A percentile compares a stretch with the other conserved stretches of the same genome.
These are phyloP conservation scores for Trichosporon sp. DNA, from an alignment of 1,284 basidiomycete species.

Conservation along the genomic window DNA sequence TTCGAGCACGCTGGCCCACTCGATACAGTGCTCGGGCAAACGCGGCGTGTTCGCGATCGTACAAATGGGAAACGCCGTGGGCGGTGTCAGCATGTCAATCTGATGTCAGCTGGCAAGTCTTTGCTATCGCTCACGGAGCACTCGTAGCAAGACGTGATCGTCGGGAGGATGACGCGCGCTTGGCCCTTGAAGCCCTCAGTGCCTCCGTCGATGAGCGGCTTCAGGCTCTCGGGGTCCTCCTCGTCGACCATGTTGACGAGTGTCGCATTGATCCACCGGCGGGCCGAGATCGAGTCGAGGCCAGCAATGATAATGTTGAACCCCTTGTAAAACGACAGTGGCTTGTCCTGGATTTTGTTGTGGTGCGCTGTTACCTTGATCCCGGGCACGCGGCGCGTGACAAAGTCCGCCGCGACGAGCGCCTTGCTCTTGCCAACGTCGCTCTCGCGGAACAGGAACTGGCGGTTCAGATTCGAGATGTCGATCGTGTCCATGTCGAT, in stretches of 20 bases:
- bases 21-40: conserved; percentile 97
- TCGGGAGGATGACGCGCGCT: conserved; percentile 94
- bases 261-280: conserved; percentile 98
- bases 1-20: conserved; percentile 99
- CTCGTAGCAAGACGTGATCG: conserved; percentile 95
- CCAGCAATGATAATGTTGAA: conserved; percentile 98
- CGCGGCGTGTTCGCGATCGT: conserved; percentile 99
- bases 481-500: conserved; percentile 99
- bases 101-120: conserved; percentile 26
- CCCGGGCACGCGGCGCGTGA: conserved; percentile 92
- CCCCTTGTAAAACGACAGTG: conserved; percentile 91
- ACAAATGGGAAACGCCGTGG: conserved; percentile 95
- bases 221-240: conserved; percentile 87
- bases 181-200: conserved; percentile 99
- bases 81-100: conserved; percentile 97
- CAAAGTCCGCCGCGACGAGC: conserved; percentile 87
- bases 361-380: conserved; percentile 94
- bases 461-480: conserved; percentile 96
- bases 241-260: conserved; percentile 90
- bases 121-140: conserved; percentile 64
- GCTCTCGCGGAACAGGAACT: conserved; percentile 83
- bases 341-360: conserved; percentile 98
- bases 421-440: conserved; percentile 97
- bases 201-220: conserved; percentile 98
- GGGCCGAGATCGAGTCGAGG: conserved; percentile 94